phyloP scores from a whole-genome alignment of 352 stramenopile species.

The Globisporangium cystogenes region DNA sequence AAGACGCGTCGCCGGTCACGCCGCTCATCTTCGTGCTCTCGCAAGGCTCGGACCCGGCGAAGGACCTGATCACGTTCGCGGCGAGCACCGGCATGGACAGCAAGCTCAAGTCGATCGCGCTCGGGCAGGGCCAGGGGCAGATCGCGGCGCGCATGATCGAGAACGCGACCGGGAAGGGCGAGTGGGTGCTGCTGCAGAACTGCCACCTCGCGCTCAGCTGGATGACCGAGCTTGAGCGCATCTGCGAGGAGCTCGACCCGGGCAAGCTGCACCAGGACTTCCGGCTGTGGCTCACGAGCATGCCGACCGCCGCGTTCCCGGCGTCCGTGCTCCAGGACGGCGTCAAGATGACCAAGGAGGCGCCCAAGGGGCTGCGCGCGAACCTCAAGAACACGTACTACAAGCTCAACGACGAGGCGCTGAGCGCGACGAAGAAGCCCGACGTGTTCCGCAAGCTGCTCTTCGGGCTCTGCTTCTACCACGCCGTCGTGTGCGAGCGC shows the following conservation, averaged over 20 bases:
- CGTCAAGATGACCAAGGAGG: constrained; percentile 97
- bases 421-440: constrained; percentile 85
- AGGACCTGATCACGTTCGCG: constrained; percentile 91
- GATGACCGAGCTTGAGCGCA: constrained; percentile 93
- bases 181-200: constrained; percentile 95
- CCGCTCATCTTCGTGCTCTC: constrained; percentile 93
- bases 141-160: constrained; percentile 91
- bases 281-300: constrained; percentile 92
- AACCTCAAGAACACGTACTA: constrained; percentile 95
- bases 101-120: constrained; percentile 91
- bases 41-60: constrained; percentile 91
- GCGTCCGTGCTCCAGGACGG: constrained; percentile 93
- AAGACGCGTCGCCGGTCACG: constrained; percentile 84
- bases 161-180: constrained; percentile 76
- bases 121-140: constrained; percentile 91
- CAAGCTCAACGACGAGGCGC: constrained; percentile 87
- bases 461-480: constrained; percentile 91
- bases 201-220: constrained; percentile 94
- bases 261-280: constrained; percentile 90
- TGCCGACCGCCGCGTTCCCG: constrained; percentile 76
- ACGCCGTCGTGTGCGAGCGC: constrained; percentile 91
- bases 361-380: constrained; percentile 89
- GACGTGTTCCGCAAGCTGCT: constrained; percentile 92
- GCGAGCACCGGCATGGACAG: constrained; percentile 77
- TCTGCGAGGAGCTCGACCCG: constrained; percentile 88